Evolutionary conservation across 805 yeast genomes (phyloP).

Genomic region (Cyberlindnera veronae): DNA sequence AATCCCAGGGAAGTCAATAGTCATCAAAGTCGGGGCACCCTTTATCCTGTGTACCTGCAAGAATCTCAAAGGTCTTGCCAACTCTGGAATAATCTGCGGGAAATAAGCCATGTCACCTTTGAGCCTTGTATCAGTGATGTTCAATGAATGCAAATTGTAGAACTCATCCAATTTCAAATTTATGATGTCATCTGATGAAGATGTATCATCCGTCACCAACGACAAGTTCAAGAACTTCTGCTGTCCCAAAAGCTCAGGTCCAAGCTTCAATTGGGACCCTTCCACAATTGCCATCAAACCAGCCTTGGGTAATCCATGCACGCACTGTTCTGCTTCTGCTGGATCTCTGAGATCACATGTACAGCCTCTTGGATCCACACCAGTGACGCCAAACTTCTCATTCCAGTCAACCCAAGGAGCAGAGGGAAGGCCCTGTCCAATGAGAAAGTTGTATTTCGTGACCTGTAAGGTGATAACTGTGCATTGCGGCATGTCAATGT

Average conservation of each 20-base stretch:
- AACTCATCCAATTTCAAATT: background rate
- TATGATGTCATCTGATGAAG: background rate
- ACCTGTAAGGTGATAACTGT: background rate
- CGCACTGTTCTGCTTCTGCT: background rate
- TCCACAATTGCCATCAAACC: background rate
- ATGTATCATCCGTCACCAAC: background rate
- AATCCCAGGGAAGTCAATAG: background rate
- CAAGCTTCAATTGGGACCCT: background rate
- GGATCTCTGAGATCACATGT: background rate
- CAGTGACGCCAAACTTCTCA: background rate
- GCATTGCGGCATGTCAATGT: background rate
- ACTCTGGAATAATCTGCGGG: background rate
- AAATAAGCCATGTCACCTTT: too few species aligned
- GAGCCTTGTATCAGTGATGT: background rate
- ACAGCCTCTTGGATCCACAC: background rate
- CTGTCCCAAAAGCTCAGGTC: background rate
- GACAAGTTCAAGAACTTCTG: background rate
- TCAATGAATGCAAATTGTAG: background rate
- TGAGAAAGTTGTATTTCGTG: too few species aligned
- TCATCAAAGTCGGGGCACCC: background rate
- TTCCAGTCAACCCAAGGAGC: background rate
- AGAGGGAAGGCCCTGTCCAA: background rate
- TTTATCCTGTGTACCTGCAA: background rate
- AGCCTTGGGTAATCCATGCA: background rate
- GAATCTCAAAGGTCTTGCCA: background rate